Evolutionary conservation across 192 early-diverging fungal genomes (phyloP), one percentile per base, ranked within the genome.

Genomic region (Coemansia sp.): DNA sequence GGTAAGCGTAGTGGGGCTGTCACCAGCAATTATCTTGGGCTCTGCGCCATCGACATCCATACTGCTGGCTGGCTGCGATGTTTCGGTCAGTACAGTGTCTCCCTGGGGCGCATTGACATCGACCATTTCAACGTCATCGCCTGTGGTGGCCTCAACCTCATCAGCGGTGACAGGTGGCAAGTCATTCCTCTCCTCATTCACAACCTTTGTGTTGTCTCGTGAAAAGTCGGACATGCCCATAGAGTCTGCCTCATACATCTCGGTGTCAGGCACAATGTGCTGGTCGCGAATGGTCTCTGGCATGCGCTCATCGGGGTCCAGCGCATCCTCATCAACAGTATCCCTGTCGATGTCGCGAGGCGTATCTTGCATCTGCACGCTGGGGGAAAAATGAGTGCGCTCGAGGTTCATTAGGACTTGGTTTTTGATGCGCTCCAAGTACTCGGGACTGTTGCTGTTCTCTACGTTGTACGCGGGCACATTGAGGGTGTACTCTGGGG

Each of bases 401-500:
- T 88, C 74, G 75, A 94, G 76, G 67, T 90, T 87, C 65, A 91
- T 89, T 40, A 86, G 54, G 18, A 93, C 86, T 65, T 86, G 81
- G 27, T 77, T 78, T 41, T 75, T 78, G 43, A 86, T 90, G 66
- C 95, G 92, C 54, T 91, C 87, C 71, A 99, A 84, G 68, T 95
- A 96, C 74, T 93, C 88, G 36, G 89, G 80, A 7, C 92, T 92
- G 83, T 99, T 99, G 65, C 87, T 87, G 79, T 99, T 97, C 20
- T 91, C 90, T 75, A 93, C 91, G 66, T 93, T 94, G 70, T 92
- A 96, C 15, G 92, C 88, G 15, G 94, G 91, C 0, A 94, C 93
- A 68, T 96, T 91, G 41, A 99, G 84, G 16, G 87, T 87, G 84
- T 93, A 97, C 66, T 98, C 95, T 5, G 96, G 96, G 3, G 93